Evolutionary conservation across 352 stramenopile genomes (phyloP).

Genomic region (Pythium guiyangense): DNA sequence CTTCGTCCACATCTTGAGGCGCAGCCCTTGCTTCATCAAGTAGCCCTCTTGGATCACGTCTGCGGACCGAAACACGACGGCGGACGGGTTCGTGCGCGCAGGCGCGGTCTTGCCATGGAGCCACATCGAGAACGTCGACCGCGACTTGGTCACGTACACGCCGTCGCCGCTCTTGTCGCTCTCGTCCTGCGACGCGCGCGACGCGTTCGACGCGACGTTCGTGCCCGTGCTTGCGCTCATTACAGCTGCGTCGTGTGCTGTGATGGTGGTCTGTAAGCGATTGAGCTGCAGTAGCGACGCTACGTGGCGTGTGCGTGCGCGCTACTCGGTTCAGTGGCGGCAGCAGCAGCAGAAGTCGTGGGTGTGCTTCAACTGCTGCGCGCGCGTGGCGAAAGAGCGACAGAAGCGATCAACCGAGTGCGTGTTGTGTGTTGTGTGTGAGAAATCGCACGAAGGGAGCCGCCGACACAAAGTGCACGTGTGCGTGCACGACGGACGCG

Average conservation of each 20-base stretch:
- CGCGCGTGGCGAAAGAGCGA: neutral
- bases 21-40: conserved; percentile 76
- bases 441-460: no score
- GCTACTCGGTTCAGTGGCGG: neutral
- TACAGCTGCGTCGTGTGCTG: neutral
- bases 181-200: no score
- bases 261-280: no score
- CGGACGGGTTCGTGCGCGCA: conserved; percentile 29
- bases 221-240: conserved; percentile 1
- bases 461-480: no score
- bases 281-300: no score
- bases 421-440: no score
- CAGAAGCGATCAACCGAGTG: neutral
- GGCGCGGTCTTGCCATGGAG: conserved; percentile 74
- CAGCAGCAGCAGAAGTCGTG: neutral
- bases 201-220: neutral
- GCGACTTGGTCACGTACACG: conserved; percentile 85
- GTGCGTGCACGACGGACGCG: no score
- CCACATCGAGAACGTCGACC: conserved; percentile 84
- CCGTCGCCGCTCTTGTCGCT: no score
- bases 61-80: conserved; percentile 70
- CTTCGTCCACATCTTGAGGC: conserved; percentile 76
- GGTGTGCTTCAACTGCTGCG: neutral
- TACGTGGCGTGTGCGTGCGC: neutral
- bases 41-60: conserved; percentile 86